A percentile compares a stretch with the other conserved stretches of the same genome.
Conservation (phyloP, 2,329 filamentous ascomycete species). For the Penicillium vulpinum region DNA sequence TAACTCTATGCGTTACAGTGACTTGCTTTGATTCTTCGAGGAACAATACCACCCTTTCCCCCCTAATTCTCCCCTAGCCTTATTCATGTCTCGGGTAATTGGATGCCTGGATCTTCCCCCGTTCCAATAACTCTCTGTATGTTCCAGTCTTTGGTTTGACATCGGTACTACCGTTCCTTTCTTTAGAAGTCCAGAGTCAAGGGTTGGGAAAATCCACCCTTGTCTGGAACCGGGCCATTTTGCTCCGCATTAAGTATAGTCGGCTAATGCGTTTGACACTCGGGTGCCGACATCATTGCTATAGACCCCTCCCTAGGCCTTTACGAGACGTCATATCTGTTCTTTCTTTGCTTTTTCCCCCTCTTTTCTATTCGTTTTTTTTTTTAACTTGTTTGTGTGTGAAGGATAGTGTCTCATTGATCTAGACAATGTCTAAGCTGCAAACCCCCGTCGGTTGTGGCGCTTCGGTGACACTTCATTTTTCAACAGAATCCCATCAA, state of each 20-base stretch:
- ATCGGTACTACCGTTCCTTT: conserved; percentile 19
- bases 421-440: conserved; percentile 26
- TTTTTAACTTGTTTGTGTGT: conserved; percentile 10
- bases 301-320: background rate
- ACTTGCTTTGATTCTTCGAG: background rate
- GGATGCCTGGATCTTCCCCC: background rate
- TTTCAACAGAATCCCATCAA: conserved; percentile 35
- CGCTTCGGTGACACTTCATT: conserved; percentile 1
- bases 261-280: conserved; percentile 11
- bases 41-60: conserved; percentile 6
- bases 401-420: background rate
- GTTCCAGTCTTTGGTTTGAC: background rate
- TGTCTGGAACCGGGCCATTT: conserved; percentile 13
- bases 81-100: conserved; percentile 7
- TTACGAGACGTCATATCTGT: conserved; percentile 14
- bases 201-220: background rate
- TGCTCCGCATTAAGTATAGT: conserved; percentile 16
- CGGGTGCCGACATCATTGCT: conserved; percentile 13
- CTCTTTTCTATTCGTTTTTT: conserved; percentile 2
- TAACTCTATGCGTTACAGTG: background rate
- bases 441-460: conserved; percentile 23
- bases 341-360: too few relatives aligned
- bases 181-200: background rate
- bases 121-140: background rate
- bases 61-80: background rate